Evolutionary conservation across 176 grass and related monocot genomes (phyloP).

Genomic region (Melocanna baccifera): DNA sequence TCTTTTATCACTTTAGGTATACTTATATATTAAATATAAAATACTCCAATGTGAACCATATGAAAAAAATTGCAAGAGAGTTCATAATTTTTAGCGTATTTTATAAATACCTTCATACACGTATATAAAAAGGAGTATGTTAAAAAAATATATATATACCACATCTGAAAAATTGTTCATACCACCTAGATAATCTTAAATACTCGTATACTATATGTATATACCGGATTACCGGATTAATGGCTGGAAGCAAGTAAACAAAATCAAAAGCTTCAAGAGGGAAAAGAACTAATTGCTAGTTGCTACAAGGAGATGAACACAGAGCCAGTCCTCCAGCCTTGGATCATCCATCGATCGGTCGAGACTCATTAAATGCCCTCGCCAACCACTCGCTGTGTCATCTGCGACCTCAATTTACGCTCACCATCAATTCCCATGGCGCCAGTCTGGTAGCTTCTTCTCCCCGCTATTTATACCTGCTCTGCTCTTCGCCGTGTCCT

Average conservation of each 20-base stretch:
- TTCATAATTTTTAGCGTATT: too few species aligned
- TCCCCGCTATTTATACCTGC: conserved; percentile 39
- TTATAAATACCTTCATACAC: too few species aligned
- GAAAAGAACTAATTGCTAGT: neutral
- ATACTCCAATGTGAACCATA: too few species aligned
- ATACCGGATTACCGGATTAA: too few species aligned
- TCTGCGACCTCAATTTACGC: conserved; percentile 38
- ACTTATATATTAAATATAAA: too few species aligned
- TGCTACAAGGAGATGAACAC: conserved; percentile 4
- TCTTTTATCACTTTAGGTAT: too few species aligned
- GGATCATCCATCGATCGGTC: neutral
- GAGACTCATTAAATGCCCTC: conserved; percentile 36
- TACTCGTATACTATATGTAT: too few species aligned
- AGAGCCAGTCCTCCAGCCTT: neutral
- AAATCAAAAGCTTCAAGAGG: neutral
- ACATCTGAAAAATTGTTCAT: too few species aligned
- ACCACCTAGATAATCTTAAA: too few species aligned
- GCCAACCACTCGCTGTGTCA: conserved; percentile 42
- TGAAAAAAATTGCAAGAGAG: too few species aligned
- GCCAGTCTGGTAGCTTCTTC: conserved; percentile 37
- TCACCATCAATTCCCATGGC: conserved; percentile 43
- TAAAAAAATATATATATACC: too few species aligned
- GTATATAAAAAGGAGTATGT: too few species aligned
- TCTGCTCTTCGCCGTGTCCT: neutral
- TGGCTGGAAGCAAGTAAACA: neutral